Evolutionary conservation across 2,329 filamentous ascomycete genomes (phyloP), one percentile per base, ranked within the genome.

Genomic region (Aspergillus fumigatiaffinis): DNA sequence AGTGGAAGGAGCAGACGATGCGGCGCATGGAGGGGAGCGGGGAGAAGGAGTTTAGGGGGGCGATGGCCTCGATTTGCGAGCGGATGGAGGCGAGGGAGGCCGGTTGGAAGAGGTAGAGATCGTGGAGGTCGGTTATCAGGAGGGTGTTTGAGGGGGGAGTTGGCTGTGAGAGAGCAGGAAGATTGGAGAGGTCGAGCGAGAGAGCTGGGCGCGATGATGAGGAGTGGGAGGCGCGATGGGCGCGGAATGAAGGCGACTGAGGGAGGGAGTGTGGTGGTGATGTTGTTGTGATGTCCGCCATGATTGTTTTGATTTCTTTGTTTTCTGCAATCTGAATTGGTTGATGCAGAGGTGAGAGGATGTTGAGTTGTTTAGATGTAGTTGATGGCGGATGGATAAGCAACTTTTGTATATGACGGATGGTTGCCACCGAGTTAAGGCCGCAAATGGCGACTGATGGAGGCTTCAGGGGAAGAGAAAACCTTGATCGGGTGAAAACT

Each of bases 91-190:
- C 68, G 20, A 81, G 72, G 1, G 76, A 76, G 26, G 70, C 53
- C 0, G 78, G 77, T 60, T 79, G 77, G 70, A 81, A 81, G 63
- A 80, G 74, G 47, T 68, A 60, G 3, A 77, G 71, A 61, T 80
- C 73, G 52, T 76, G 70, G 3, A 81, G 73, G 38, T 79, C 75
- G 49, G 79, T 81, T 57, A 81, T 79, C 14, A 81, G 69, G 54
- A 81, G 79, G 12, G 79, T 81, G 66, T 81, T 81, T 54, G 78
- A 76, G 20, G 79, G 77, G 9, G 77, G 76, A 14, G 77, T 70
- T 29, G 79, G 79, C 52, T 75, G 71, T 1, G 72, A 68, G n/a
- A 80, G 71, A 5, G 77, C 64, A 26, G 79, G 79, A 10, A 81
- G 64, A 56, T 68, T 72, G 53, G 75, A 76, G 44, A 81, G 70